These are phyloP conservation scores for Eutrema heterophyllum DNA, from an alignment of 345 rosid genomes.

Conservation along the genomic window DNA sequence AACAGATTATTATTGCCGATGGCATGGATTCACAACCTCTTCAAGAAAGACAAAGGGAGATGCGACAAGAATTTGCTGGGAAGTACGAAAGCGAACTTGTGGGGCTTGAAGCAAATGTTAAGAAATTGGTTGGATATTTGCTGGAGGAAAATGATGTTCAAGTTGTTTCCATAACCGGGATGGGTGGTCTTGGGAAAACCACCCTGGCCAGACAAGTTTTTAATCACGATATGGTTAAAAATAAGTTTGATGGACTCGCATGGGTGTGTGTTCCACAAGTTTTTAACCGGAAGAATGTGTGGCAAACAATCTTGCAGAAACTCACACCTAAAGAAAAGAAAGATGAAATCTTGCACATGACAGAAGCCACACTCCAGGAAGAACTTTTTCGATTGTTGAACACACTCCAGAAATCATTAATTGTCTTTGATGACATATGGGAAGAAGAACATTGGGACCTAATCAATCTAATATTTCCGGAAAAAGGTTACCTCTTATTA, in stretches of 20 bases:
- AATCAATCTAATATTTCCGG: slow-evolving; percentile 5
- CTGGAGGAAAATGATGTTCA: neutral
- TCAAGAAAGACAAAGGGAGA: neutral
- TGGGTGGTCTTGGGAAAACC: slow-evolving; percentile 57
- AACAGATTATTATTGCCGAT: neutral
- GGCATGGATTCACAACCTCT: neutral
- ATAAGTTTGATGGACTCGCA: slow-evolving; percentile 23
- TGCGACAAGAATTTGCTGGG: neutral
- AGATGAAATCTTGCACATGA: slow-evolving; percentile 13
- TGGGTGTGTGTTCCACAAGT: slow-evolving; percentile 39
- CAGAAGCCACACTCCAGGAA: slow-evolving; percentile 6
- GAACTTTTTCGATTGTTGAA: neutral
- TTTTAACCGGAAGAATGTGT: slow-evolving; percentile 13
- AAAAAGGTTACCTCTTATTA: neutral
- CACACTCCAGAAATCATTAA: slow-evolving; percentile 12
- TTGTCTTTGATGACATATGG: slow-evolving; percentile 48
- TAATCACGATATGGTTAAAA: slow-evolving; percentile 7
- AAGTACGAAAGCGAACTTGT: slow-evolving; percentile 23
- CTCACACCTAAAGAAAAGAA: slow-evolving; percentile 23
- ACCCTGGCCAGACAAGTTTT: slow-evolving; percentile 31
- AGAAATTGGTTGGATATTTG: slow-evolving; percentile 10
- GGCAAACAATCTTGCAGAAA: slow-evolving; percentile 30
- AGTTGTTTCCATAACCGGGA: slow-evolving; percentile 38
- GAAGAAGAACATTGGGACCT: slow-evolving; percentile 25
- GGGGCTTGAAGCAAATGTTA: slow-evolving; percentile 32